Conservation (phyloP, 225 moss, liverwort and hornwort genomes). For the Neckera pumila region DNA sequence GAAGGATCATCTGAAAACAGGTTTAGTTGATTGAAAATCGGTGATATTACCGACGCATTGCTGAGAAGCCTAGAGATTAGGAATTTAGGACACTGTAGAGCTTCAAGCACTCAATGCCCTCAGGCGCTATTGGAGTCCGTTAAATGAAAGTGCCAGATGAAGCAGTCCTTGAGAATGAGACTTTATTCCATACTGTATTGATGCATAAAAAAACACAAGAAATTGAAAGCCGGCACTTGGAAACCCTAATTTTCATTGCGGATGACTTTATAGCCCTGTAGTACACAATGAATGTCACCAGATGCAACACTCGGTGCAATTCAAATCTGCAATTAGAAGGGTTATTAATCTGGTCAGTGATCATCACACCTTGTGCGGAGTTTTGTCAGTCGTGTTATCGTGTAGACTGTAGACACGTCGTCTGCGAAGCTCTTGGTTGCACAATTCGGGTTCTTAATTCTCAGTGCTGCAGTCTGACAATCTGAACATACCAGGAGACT, state of each 20-base stretch:
- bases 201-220: too few relatives aligned
- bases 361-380: neutral
- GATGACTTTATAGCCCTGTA: neutral
- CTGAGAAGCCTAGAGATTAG: neutral
- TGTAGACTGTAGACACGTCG: neutral
- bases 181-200: neutral
- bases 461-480: neutral
- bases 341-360: neutral
- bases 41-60: neutral
- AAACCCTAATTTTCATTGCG: neutral
- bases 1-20: neutral
- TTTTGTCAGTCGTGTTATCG: neutral
- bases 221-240: neutral
- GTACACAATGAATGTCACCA: neutral
- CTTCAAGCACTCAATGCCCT: neutral
- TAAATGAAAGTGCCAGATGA: neutral
- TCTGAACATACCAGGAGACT: neutral
- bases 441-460: neutral
- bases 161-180: neutral
- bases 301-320: neutral
- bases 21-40: neutral
- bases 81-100: neutral
- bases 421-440: neutral
- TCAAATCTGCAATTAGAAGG: neutral
- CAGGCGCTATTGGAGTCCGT: neutral